Conservation (phyloP, 345 rosid genomes). For the Acer saccharum region DNA sequence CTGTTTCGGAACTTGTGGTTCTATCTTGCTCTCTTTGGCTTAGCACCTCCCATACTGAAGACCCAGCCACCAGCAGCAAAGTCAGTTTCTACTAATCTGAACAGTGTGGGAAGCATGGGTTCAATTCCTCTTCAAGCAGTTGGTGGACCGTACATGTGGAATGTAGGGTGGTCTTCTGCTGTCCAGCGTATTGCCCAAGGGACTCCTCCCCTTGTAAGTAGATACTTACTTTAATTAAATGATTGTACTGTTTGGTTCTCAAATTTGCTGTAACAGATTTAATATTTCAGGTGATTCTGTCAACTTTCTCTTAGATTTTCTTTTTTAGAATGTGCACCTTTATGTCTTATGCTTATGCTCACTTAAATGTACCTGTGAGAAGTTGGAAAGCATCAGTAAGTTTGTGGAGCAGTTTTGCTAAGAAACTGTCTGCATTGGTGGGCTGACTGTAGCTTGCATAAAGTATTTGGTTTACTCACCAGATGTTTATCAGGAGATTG, state of each 20-base stretch:
- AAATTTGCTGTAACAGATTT: background rate
- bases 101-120: slow-evolving; percentile 75
- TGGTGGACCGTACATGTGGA: slow-evolving; percentile 98
- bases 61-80: slow-evolving; percentile 52
- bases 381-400: background rate
- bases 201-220: slow-evolving; percentile 98
- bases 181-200: slow-evolving; percentile 94
- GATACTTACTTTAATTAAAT: slow-evolving; percentile 18
- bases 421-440: background rate
- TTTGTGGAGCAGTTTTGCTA: background rate
- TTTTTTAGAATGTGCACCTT: background rate
- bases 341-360: slow-evolving; percentile 1
- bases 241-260: background rate
- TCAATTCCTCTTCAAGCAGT: slow-evolving; percentile 88
- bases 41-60: slow-evolving; percentile 90
- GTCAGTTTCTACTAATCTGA: slow-evolving; percentile 70
- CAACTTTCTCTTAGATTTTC: slow-evolving; percentile 1
- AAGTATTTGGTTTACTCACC: background rate
- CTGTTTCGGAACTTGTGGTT: slow-evolving; percentile 98
- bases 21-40: slow-evolving; percentile 94
- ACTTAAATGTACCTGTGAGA: background rate
- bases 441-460: background rate
- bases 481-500: background rate
- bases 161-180: slow-evolving; percentile 75
- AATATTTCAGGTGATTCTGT: background rate